phyloP scores from a whole-genome alignment of 352 stramenopile genomes.

The Globisporangium perplexum region DNA sequence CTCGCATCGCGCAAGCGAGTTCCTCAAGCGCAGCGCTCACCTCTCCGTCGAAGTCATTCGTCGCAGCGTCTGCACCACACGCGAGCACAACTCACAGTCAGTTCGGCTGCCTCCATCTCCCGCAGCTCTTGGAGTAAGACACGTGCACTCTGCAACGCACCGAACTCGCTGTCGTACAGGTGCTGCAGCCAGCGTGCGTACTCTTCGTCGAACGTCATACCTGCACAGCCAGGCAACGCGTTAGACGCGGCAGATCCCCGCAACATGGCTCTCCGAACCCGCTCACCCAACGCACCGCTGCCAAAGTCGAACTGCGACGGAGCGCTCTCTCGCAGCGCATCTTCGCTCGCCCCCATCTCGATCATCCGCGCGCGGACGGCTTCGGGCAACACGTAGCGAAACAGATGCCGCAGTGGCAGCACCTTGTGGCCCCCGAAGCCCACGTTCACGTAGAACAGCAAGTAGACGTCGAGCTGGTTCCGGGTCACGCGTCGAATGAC shows the following conservation, averaged over 20 bases:
- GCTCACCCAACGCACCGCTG: conserved; percentile 19
- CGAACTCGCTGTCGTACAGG: conserved; percentile 80
- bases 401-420: conserved; percentile 64
- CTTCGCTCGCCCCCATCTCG: conserved; percentile 59
- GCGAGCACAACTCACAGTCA: neutral
- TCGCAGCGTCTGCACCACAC: conserved; percentile 26
- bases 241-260: neutral
- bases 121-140: too few relatives aligned
- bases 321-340: conserved; percentile 58
- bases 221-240: conserved; percentile 1
- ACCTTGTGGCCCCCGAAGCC: conserved; percentile 42
- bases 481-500: conserved; percentile 50
- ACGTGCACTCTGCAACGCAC: conserved; percentile 24
- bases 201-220: conserved; percentile 81
- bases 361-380: conserved; percentile 55
- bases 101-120: neutral
- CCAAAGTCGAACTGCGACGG: conserved; percentile 62
- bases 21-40: conserved; percentile 13
- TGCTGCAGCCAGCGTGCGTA: conserved; percentile 86
- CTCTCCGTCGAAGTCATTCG: conserved; percentile 49
- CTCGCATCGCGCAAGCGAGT: neutral
- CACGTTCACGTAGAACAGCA: conserved; percentile 76
- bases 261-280: neutral
- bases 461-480: conserved; percentile 58
- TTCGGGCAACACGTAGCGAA: conserved; percentile 68